A percentile compares a stretch with the other conserved stretches of the same genome.
Conservation (phyloP, 1,139 yeast species). For the Kazachstania sp. region DNA sequence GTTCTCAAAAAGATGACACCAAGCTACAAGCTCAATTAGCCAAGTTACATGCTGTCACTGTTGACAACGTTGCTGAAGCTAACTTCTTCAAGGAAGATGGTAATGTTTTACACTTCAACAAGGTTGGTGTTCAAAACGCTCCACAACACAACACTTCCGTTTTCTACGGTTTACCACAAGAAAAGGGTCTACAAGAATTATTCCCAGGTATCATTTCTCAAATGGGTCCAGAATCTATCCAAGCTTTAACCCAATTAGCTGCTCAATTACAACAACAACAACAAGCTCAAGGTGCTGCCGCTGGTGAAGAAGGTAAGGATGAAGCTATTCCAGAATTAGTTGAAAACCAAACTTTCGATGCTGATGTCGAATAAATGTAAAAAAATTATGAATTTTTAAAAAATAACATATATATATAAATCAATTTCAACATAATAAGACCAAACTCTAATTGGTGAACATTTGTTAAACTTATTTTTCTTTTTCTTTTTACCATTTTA, state of each 20-base stretch:
- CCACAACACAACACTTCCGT: constrained; percentile 89
- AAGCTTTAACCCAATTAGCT: constrained; percentile 83
- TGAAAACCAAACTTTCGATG: constrained; percentile 89
- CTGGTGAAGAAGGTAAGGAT: constrained; percentile 29
- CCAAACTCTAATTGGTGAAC: too few relatives aligned
- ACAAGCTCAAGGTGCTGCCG: constrained; percentile 30
- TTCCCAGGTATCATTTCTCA: constrained; percentile 95
- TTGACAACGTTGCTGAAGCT: constrained; percentile 92
- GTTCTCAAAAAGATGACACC: constrained; percentile 65
- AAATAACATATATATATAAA: neutral
- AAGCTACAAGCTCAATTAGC: constrained; percentile 86
- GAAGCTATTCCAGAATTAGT: constrained; percentile 90
- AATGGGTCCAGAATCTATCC: constrained; percentile 93
- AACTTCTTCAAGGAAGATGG: constrained; percentile 97
- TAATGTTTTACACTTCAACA: constrained; percentile 89
- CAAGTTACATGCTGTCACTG: constrained; percentile 83
- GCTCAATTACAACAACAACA: constrained; percentile 59
- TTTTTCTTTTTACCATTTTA: neutral
- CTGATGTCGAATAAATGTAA: constrained; percentile 48
- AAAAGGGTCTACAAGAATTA: constrained; percentile 86
- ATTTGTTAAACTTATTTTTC: neutral
- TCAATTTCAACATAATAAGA: neutral
- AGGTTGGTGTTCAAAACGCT: constrained; percentile 93
- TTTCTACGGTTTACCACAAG: constrained; percentile 93
- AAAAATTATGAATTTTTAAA: neutral